Evolutionary conservation across 2,329 filamentous ascomycete species (phyloP).

Genomic region (Colletotrichum sp.): DNA sequence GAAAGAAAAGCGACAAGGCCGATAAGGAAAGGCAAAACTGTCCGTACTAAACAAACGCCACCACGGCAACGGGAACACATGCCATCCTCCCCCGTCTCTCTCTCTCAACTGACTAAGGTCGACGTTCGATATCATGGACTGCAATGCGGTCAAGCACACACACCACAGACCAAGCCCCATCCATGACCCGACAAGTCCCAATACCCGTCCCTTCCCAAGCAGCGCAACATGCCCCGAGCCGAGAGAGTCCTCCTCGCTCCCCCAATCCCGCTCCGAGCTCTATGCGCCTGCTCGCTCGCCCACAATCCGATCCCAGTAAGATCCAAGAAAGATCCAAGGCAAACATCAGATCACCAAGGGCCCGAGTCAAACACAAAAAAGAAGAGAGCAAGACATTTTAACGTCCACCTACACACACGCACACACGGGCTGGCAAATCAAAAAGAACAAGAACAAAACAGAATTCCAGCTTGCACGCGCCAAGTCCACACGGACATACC

Average conservation of each 20-base stretch:
- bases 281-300: background rate
- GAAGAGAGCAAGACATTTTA: background rate
- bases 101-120: background rate
- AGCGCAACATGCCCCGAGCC: background rate
- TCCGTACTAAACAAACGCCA: background rate
- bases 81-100: background rate
- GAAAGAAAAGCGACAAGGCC: background rate
- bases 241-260: background rate
- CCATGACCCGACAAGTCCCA: background rate
- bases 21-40: background rate
- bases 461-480: background rate
- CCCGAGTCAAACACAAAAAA: background rate
- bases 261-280: background rate
- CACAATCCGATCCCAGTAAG: background rate
- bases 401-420: background rate
- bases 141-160: background rate
- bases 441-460: background rate
- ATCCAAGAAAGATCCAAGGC: background rate
- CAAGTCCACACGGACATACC: background rate
- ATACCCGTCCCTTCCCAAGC: background rate
- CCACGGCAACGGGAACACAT: background rate
- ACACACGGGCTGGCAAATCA: background rate
- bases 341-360: constrained; percentile 7
- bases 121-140: background rate
- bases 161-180: background rate